Percentiles rank a stretch among this genome's conserved stretches.
phyloP scores from a whole-genome alignment of 108 stramenopile genomes.

The Fistulifera pelliculosa region DNA sequence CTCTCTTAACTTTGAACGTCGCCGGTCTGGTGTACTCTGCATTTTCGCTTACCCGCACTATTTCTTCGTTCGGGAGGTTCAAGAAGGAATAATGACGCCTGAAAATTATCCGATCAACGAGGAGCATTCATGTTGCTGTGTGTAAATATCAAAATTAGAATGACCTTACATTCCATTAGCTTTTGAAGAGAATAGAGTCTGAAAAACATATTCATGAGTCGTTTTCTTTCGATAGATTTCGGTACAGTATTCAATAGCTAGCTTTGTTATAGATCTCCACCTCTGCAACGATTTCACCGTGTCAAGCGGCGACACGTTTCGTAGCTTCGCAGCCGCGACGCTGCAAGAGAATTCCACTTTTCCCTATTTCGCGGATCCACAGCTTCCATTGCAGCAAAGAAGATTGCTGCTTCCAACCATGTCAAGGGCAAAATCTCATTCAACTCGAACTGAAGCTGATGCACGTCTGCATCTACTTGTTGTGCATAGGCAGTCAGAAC shows the following conservation, averaged over 20 bases:
- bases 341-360: not conserved
- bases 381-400: conserved; percentile 8
- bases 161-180: too few relatives aligned
- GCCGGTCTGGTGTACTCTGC: conserved; percentile 1
- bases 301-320: not conserved
- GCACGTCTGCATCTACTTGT: not conserved
- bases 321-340: not conserved
- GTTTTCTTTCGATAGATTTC: too few relatives aligned
- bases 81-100: conserved; percentile 24
- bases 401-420: conserved; percentile 19
- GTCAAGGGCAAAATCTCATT: conserved; percentile 11
- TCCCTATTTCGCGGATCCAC: not conserved
- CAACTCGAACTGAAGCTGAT: not conserved
- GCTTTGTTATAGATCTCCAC: too few relatives aligned
- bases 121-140: conserved; percentile 27
- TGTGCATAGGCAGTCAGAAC: conserved; percentile 4
- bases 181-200: too few relatives aligned
- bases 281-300: too few relatives aligned
- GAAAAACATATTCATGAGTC: too few relatives aligned
- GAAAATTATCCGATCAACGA: conserved; percentile 31
- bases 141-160: conserved; percentile 11
- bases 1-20: conserved; percentile 1
- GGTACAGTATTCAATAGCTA: too few relatives aligned
- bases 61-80: conserved; percentile 19
- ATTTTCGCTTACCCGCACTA: conserved; percentile 31